Conservation (phyloP, 305 asterid genomes). For the Coffea humblotiana region DNA sequence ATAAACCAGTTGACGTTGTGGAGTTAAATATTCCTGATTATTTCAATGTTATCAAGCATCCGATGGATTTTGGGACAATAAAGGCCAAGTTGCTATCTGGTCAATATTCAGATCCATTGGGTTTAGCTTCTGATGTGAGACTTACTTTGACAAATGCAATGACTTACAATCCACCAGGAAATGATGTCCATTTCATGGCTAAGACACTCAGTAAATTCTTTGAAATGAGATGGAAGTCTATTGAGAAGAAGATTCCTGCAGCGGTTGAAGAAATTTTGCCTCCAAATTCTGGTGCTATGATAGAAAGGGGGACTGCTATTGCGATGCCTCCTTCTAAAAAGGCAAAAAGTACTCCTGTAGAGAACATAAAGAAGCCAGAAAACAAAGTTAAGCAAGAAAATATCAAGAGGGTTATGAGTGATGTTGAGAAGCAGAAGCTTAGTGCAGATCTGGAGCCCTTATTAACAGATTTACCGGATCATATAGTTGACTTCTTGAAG, state of each 20-base stretch:
- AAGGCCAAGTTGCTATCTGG: constrained; percentile 51
- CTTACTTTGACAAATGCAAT: constrained; percentile 70
- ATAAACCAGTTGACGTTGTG: constrained; percentile 62
- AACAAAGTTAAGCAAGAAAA: constrained; percentile 41
- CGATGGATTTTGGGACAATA: constrained; percentile 83
- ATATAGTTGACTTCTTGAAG: constrained; percentile 57
- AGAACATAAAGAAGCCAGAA: constrained; percentile 25
- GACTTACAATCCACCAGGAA: constrained; percentile 74
- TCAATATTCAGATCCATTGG: constrained; percentile 55
- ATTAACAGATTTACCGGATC: constrained; percentile 64
- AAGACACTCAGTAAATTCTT: constrained; percentile 53
- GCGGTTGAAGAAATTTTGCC: constrained; percentile 37
- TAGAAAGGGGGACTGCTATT: constrained; percentile 20
- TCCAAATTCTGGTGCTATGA: constrained; percentile 39
- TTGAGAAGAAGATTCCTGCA: constrained; percentile 56
- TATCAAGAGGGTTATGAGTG: constrained; percentile 49
- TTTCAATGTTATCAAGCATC: constrained; percentile 57
- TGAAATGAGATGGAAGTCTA: constrained; percentile 59
- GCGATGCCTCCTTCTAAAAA: constrained; percentile 57
- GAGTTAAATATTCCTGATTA: constrained; percentile 72
- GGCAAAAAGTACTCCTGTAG: constrained; percentile 40
- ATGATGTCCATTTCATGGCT: constrained; percentile 80
- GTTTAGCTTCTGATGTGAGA: constrained; percentile 71
- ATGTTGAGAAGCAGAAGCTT: constrained; percentile 53
- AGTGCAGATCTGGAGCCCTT: constrained; percentile 55